phyloP scores from a whole-genome alignment of 2,329 filamentous ascomycete species.

The Colletotrichum tropicale region DNA sequence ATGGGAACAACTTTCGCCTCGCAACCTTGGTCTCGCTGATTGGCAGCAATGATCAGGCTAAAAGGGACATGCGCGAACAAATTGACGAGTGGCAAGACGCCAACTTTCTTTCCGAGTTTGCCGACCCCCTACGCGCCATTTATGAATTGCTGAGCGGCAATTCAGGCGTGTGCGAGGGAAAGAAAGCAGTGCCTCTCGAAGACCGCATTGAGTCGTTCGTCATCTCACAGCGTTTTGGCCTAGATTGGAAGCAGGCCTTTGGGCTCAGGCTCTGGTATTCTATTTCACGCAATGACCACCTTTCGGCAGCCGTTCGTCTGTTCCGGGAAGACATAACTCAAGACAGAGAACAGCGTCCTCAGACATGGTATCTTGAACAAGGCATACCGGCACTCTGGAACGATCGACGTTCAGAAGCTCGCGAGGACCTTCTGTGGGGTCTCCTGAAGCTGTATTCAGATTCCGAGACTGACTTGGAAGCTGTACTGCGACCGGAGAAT shows the following conservation, averaged over 20 bases:
- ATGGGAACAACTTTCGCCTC: constrained; percentile 81
- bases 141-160: constrained; percentile 92
- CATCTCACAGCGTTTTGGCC: constrained; percentile 80
- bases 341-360: constrained; percentile 73
- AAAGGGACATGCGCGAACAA: constrained; percentile 78
- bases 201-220: constrained; percentile 81
- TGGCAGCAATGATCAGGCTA: constrained; percentile 71
- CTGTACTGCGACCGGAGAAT: constrained; percentile 77
- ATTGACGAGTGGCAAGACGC: constrained; percentile 83
- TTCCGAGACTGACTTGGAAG: constrained; percentile 63
- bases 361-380: constrained; percentile 72
- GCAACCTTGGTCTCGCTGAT: constrained; percentile 85
- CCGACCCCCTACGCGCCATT: constrained; percentile 80
- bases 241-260: constrained; percentile 95
- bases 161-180: constrained; percentile 81
- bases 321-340: constrained; percentile 77
- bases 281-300: constrained; percentile 68
- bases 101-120: constrained; percentile 86
- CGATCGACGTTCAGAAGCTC: constrained; percentile 59
- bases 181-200: constrained; percentile 74
- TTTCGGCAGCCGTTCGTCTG: constrained; percentile 73
- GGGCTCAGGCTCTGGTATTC: constrained; percentile 91
- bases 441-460: constrained; percentile 81
- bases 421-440: constrained; percentile 86
- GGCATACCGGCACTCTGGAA: constrained; percentile 63